These are phyloP conservation scores for Talaromyces sp. DNA, from an alignment of 2,329 filamentous ascomycete genomes.

Conservation along the genomic window DNA sequence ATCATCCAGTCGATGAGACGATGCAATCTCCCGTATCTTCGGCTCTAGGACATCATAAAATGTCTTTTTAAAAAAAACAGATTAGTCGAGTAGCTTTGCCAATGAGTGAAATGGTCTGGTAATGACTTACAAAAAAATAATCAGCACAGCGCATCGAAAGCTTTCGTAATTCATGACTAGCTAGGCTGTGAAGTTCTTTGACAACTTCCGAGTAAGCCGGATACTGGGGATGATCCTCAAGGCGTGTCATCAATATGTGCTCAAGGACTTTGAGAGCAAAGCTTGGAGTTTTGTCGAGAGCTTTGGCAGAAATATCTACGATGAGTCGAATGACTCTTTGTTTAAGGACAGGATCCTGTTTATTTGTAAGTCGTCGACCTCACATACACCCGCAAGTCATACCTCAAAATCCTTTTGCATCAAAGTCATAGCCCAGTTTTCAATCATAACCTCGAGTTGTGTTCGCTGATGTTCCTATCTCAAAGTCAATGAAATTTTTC, in stretches of 20 bases:
- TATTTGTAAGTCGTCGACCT: slow-evolving; percentile 13
- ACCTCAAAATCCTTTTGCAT: slow-evolving; percentile 39
- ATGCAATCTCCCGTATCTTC: slow-evolving; percentile 74
- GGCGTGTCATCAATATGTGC: slow-evolving; percentile 80
- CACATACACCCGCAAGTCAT: slow-evolving; percentile 6
- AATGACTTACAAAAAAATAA: slow-evolving; percentile 64
- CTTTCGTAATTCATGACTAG: slow-evolving; percentile 81
- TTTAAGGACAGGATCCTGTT: slow-evolving; percentile 71
- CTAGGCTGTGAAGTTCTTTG: slow-evolving; percentile 79
- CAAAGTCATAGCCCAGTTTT: slow-evolving; percentile 37
- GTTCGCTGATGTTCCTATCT: slow-evolving; percentile 33
- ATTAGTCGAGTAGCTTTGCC: slow-evolving; percentile 11
- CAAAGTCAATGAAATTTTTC: background rate
- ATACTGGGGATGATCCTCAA: slow-evolving; percentile 66
- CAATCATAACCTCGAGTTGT: slow-evolving; percentile 34
- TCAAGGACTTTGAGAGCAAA: slow-evolving; percentile 89
- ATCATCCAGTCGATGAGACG: slow-evolving; percentile 68
- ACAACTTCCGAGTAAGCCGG: slow-evolving; percentile 79
- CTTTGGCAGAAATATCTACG: slow-evolving; percentile 78
- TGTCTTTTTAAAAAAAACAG: slow-evolving; percentile 44
- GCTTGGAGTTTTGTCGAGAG: slow-evolving; percentile 67
- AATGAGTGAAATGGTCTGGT: background rate
- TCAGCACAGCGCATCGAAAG: slow-evolving; percentile 88
- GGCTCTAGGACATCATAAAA: slow-evolving; percentile 84
- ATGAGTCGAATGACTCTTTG: slow-evolving; percentile 77